These are phyloP conservation scores for Aristolochia contorta DNA, from an alignment of 164 flowering plant genomes.

Conservation along the genomic window DNA sequence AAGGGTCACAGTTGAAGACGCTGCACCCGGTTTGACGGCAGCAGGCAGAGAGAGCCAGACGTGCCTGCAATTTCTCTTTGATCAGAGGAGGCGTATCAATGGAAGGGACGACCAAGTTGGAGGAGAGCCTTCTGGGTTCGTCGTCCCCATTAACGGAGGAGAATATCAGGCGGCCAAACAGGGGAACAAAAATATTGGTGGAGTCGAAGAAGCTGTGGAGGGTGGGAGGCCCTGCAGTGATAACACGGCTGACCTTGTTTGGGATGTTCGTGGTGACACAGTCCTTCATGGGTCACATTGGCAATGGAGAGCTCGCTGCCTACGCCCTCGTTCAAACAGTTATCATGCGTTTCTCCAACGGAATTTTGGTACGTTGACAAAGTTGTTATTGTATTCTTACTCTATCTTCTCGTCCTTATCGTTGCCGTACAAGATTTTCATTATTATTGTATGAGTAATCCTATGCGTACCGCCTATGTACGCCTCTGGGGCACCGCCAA, in stretches of 20 bases:
- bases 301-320: constrained; percentile 34
- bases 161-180: constrained; percentile 1
- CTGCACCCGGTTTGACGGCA: too few relatives aligned
- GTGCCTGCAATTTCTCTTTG: too few relatives aligned
- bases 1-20: too few relatives aligned
- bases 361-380: constrained; percentile 47
- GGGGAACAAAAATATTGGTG: constrained; percentile 13
- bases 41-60: too few relatives aligned
- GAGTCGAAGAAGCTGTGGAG: constrained; percentile 43
- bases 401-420: too few relatives aligned
- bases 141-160: not conserved
- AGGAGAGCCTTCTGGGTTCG: not conserved
- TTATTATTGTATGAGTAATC: too few relatives aligned
- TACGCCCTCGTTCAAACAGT: constrained; percentile 35
- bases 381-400: too few relatives aligned
- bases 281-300: constrained; percentile 47
- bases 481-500: too few relatives aligned
- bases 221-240: constrained; percentile 44
- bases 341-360: constrained; percentile 33
- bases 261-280: constrained; percentile 32
- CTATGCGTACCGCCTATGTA: too few relatives aligned
- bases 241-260: constrained; percentile 33
- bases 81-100: not conserved
- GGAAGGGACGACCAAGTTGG: not conserved
- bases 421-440: too few relatives aligned